These are phyloP conservation scores for Spirogloea muscicola DNA, from an alignment of 139 green algal genomes.

Conservation along the genomic window DNA sequence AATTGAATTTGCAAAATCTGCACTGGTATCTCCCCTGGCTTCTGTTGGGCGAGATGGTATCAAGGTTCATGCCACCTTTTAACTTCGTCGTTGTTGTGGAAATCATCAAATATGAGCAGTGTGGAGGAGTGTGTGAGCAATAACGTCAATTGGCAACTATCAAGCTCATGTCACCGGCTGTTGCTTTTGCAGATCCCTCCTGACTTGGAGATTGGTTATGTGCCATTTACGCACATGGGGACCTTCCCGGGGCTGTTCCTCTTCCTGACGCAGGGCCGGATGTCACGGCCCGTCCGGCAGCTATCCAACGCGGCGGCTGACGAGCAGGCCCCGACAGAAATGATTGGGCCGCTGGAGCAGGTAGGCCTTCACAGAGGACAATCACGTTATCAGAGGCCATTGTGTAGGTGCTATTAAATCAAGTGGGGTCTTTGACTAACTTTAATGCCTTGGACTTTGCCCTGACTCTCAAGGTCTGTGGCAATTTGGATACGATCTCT, in stretches of 20 bases:
- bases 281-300: conserved; percentile 69
- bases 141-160: not conserved
- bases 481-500: too few relatives aligned
- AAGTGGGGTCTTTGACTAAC: too few relatives aligned
- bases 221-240: conserved; percentile 66
- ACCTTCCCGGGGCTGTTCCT: conserved; percentile 83
- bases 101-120: not conserved
- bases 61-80: not conserved
- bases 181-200: not conserved
- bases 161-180: not conserved
- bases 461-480: too few relatives aligned
- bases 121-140: not conserved
- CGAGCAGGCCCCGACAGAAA: conserved; percentile 53
- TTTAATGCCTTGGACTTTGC: too few relatives aligned
- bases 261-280: conserved; percentile 69
- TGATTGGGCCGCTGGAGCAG: conserved; percentile 91
- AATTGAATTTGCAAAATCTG: not conserved
- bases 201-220: conserved; percentile 54
- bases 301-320: too few relatives aligned
- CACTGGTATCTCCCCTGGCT: not conserved
- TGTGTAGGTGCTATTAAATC: not conserved
- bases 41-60: not conserved
- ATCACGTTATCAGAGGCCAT: too few relatives aligned
- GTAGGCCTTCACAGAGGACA: too few relatives aligned
- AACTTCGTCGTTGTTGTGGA: not conserved